Evolutionary conservation across 192 early-diverging fungal species (phyloP).

Genomic region (Coemansia sp.): DNA sequence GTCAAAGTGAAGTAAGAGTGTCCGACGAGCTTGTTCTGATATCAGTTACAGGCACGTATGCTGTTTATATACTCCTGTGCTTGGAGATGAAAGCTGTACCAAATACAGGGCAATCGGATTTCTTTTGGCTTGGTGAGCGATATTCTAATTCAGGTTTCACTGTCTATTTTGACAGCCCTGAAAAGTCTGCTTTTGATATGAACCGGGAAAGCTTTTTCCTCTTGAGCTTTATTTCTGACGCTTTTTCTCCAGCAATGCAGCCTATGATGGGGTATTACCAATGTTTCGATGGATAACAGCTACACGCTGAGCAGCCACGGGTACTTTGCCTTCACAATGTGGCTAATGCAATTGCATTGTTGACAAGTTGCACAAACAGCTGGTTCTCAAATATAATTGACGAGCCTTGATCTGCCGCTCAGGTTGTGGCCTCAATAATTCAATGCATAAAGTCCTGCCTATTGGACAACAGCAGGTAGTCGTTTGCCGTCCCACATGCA

Average conservation of each 20-base stretch:
- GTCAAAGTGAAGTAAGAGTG: not conserved
- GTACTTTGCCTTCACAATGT: not conserved
- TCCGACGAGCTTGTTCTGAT: not conserved
- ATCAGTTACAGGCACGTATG: not conserved
- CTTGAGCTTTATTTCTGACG: not conserved
- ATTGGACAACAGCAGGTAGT: not conserved
- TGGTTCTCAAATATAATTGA: not conserved
- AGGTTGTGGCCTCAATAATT: not conserved
- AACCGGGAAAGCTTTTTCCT: not conserved
- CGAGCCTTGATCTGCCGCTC: not conserved
- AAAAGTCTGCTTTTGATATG: not conserved
- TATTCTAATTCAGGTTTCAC: not conserved
- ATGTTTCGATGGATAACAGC: not conserved
- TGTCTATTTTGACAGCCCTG: not conserved
- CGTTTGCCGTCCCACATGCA: not conserved
- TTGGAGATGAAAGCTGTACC: not conserved
- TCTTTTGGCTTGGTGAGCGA: not conserved
- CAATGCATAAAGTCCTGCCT: not conserved
- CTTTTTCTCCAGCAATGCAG: not conserved
- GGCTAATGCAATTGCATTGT: conserved; percentile 1
- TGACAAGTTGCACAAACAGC: not conserved
- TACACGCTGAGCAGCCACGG: not conserved
- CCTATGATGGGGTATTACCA: not conserved
- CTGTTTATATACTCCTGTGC: not conserved
- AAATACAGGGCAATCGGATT: not conserved